Percentiles rank a stretch among this genome's conserved stretches.
phyloP scores from a whole-genome alignment of 306 rosid genomes.

The Vicia sativa region DNA sequence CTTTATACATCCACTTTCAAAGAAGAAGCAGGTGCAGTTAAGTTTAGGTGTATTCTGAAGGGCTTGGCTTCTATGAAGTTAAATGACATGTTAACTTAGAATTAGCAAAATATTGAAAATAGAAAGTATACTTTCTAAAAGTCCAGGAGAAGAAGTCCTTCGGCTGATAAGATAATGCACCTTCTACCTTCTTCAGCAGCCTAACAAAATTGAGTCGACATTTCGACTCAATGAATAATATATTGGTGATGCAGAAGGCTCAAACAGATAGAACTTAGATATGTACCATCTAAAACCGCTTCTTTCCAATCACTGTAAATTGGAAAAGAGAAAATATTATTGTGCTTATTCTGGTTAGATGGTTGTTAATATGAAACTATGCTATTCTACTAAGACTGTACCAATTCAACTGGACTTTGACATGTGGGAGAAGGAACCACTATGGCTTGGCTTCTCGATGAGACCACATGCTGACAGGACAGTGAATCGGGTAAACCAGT shows the following conservation, averaged over 20 bases:
- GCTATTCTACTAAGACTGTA: conserved; percentile 25
- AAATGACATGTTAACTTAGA: conserved; percentile 39
- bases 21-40: conserved; percentile 38
- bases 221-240: conserved; percentile 17
- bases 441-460: conserved; percentile 66
- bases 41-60: conserved; percentile 32
- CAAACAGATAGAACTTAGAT: conserved; percentile 24
- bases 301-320: conserved; percentile 39
- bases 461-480: conserved; percentile 58
- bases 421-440: conserved; percentile 64
- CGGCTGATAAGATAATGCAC: conserved; percentile 37
- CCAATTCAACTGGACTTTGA: conserved; percentile 41
- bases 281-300: conserved; percentile 45
- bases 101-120: conserved; percentile 40
- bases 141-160: conserved; percentile 28
- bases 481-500: conserved; percentile 62
- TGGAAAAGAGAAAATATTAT: not conserved
- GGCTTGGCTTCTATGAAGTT: conserved; percentile 39
- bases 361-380: conserved; percentile 39
- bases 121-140: conserved; percentile 31
- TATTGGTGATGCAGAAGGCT: conserved; percentile 21
- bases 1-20: conserved; percentile 34
- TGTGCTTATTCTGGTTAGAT: conserved; percentile 28
- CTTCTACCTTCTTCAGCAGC: conserved; percentile 41
- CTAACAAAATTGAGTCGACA: conserved; percentile 25